These are phyloP conservation scores for Xylariaceae sp. DNA, from an alignment of 2,329 filamentous ascomycete species.

Conservation along the genomic window DNA sequence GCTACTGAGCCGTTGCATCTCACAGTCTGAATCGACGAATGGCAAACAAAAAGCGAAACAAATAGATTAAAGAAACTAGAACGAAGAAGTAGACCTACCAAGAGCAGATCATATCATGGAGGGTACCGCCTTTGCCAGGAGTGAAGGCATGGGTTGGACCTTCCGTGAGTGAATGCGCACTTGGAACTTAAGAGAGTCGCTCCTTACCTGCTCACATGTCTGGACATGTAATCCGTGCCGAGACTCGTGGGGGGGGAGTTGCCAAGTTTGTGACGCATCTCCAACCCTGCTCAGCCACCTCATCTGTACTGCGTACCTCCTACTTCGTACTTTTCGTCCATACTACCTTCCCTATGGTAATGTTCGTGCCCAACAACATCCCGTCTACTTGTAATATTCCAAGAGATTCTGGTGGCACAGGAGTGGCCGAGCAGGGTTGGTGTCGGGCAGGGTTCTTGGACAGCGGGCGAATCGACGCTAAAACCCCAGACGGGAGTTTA, in stretches of 20 bases:
- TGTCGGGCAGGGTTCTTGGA: neutral
- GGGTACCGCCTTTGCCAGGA: no score
- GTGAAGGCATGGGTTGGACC: neutral
- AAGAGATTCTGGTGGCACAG: neutral
- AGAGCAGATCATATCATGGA: no score
- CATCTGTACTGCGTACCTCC: neutral
- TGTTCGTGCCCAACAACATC: no score
- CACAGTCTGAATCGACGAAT: neutral
- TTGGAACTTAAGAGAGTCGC: neutral
- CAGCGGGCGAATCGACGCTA: neutral
- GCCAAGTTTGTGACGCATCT: neutral
- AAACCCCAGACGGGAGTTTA: neutral
- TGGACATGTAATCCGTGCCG: no score
- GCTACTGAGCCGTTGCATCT: constrained; percentile 23
- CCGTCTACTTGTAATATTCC: neutral
- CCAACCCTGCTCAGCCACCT: neutral
- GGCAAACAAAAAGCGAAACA: no score
- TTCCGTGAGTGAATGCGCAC: neutral
- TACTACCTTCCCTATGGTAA: no score
- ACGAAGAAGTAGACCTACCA: no score
- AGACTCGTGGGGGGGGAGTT: no score
- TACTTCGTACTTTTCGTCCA: neutral
- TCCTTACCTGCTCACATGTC: no score
- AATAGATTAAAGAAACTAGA: no score
- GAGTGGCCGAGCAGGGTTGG: neutral